Evolutionary conservation across 768 basidiomycete genomes (phyloP).

Genomic region (Tricholoma terreum): DNA sequence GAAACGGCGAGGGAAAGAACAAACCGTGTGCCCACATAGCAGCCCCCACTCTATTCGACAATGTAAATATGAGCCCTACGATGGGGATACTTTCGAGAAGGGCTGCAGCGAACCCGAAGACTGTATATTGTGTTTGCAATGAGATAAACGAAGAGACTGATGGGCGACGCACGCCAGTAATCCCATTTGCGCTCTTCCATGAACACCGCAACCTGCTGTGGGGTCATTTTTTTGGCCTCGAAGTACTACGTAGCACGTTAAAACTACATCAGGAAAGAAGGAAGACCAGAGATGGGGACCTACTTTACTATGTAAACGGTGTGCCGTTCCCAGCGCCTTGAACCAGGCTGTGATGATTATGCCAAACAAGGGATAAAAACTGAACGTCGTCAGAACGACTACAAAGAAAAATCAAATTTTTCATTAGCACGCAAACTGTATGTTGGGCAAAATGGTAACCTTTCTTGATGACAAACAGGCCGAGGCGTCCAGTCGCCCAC

Average conservation of each 20-base stretch:
- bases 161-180: slow-evolving; percentile 56
- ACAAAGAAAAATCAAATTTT: not conserved
- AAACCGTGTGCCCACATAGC: slow-evolving; percentile 92
- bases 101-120: slow-evolving; percentile 83
- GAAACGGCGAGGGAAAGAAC: slow-evolving; percentile 11
- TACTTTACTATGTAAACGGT: slow-evolving; percentile 66
- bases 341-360: slow-evolving; percentile 58
- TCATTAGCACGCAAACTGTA: not conserved
- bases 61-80: slow-evolving; percentile 74
- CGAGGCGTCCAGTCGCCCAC: slow-evolving; percentile 36
- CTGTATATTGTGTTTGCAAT: slow-evolving; percentile 34
- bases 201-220: slow-evolving; percentile 65
- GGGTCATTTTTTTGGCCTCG: slow-evolving; percentile 77
- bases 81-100: slow-evolving; percentile 81
- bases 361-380: slow-evolving; percentile 70
- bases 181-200: slow-evolving; percentile 91
- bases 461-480: slow-evolving; percentile 43
- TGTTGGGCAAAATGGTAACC: slow-evolving; percentile 25
- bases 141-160: not conserved
- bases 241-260: slow-evolving; percentile 59
- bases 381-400: slow-evolving; percentile 62
- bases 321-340: slow-evolving; percentile 65
- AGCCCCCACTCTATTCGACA: slow-evolving; percentile 87
- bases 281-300: slow-evolving; percentile 14
- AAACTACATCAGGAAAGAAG: not conserved